Evolutionary conservation across 2,329 filamentous ascomycete species (phyloP).

Genomic region (Lachnellula hyalina): DNA sequence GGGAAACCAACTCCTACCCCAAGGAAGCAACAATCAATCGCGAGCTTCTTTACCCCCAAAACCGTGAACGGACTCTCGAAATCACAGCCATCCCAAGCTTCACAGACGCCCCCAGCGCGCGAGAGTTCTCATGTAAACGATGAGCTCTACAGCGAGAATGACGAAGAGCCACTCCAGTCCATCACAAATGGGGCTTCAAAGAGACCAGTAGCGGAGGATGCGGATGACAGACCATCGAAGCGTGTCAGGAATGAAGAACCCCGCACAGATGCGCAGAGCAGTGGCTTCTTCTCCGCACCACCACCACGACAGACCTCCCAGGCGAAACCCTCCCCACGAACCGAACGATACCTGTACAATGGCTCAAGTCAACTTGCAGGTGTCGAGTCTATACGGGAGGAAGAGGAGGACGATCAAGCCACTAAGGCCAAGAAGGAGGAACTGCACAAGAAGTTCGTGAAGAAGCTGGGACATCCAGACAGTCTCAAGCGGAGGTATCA

Average conservation of each 20-base stretch:
- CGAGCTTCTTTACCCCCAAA: slow-evolving; percentile 74
- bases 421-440: slow-evolving; percentile 58
- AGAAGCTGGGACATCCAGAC: slow-evolving; percentile 82
- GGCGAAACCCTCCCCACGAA: slow-evolving; percentile 35
- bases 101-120: slow-evolving; percentile 21
- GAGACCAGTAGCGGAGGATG: slow-evolving; percentile 46
- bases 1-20: slow-evolving; percentile 22
- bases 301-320: slow-evolving; percentile 27
- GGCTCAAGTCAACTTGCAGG: slow-evolving; percentile 30
- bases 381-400: slow-evolving; percentile 29
- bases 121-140: slow-evolving; percentile 12
- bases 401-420: slow-evolving; percentile 45
- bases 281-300: slow-evolving; percentile 38
- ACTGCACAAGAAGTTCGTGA: slow-evolving; percentile 79
- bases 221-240: slow-evolving; percentile 40
- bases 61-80: slow-evolving; percentile 35
- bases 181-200: slow-evolving; percentile 35
- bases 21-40: slow-evolving; percentile 71
- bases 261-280: slow-evolving; percentile 33
- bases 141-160: slow-evolving; percentile 27
- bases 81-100: slow-evolving; percentile 14
- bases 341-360: slow-evolving; percentile 49
- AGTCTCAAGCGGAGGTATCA: slow-evolving; percentile 63
- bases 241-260: slow-evolving; percentile 38
- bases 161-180: slow-evolving; percentile 19